Evolutionary conservation across 805 yeast genomes (phyloP).

Genomic region (Soucietia sequanensis): DNA sequence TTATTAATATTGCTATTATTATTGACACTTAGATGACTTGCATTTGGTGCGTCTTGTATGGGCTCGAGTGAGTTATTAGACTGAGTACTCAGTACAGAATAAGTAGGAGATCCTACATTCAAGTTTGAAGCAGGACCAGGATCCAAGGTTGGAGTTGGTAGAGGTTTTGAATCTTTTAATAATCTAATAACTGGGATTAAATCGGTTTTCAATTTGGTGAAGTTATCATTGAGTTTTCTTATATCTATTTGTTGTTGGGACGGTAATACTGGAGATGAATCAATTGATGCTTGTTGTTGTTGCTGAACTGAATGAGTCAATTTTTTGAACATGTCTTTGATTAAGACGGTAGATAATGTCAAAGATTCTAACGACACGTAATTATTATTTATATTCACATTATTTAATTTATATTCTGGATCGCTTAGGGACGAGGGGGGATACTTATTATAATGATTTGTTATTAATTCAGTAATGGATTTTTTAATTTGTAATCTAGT

Average conservation of each 20-base stretch:
- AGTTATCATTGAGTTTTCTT: conserved; percentile 50
- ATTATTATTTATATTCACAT: conserved; percentile 35
- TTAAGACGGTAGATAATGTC: conserved; percentile 29
- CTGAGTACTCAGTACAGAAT: conserved; percentile 17
- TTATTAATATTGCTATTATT: conserved; percentile 4
- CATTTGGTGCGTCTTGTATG: background rate
- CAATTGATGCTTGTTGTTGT: conserved; percentile 6
- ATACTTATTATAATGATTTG: conserved; percentile 27
- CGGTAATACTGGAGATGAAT: conserved; percentile 9
- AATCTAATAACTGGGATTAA: conserved; percentile 61
- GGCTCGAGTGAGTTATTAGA: conserved; percentile 7
- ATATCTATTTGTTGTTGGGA: conserved; percentile 24
- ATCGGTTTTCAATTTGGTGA: conserved; percentile 59
- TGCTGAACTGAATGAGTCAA: conserved; percentile 18
- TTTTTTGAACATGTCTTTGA: conserved; percentile 35
- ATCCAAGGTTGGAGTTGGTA: conserved; percentile 61
- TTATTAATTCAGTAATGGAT: conserved; percentile 53
- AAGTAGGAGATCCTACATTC: conserved; percentile 28
- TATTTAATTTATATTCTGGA: conserved; percentile 25
- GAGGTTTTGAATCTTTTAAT: conserved; percentile 63
- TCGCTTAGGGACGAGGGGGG: conserved; percentile 26
- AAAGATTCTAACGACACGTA: conserved; percentile 37
- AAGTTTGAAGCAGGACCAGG: conserved; percentile 29
- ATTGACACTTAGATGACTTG: conserved; percentile 1
- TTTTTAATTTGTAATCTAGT: conserved; percentile 60